Conservation (phyloP, 2,329 filamentous ascomycete species). For the Beauveria sp. region DNA sequence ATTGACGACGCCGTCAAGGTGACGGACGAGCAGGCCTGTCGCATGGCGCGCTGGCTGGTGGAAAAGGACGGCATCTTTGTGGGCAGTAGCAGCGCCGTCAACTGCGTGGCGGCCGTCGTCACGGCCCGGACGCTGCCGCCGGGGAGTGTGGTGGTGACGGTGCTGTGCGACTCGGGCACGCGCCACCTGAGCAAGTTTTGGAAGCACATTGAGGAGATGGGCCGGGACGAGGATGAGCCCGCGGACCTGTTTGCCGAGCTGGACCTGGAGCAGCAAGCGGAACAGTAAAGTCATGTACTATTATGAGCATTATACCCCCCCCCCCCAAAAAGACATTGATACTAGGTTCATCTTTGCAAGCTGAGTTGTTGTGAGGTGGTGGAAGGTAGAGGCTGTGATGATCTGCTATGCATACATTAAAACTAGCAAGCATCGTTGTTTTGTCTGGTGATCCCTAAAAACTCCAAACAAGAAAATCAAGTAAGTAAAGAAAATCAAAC, state of each 20-base stretch:
- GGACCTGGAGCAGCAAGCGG: slow-evolving; percentile 28
- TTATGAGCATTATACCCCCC: slow-evolving; percentile 7
- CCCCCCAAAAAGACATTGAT: neutral
- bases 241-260: slow-evolving; percentile 43
- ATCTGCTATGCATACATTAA: slow-evolving; percentile 2
- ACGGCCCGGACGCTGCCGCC: slow-evolving; percentile 55
- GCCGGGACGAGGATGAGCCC: slow-evolving; percentile 50
- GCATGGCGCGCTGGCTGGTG: slow-evolving; percentile 94
- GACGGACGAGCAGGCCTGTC: slow-evolving; percentile 77
- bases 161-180: slow-evolving; percentile 79
- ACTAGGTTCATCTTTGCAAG: neutral
- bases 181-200: slow-evolving; percentile 81
- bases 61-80: slow-evolving; percentile 93
- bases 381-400: neutral
- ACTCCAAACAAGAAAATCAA: neutral
- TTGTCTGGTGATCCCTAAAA: neutral
- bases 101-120: slow-evolving; percentile 74
- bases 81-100: slow-evolving; percentile 93
- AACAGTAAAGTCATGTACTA: slow-evolving; percentile 1
- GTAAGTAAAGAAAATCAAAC: neutral
- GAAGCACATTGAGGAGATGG: slow-evolving; percentile 62
- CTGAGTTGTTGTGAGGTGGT: neutral
- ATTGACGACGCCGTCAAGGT: slow-evolving; percentile 88
- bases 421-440: slow-evolving; percentile 4
- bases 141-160: slow-evolving; percentile 64